These are phyloP conservation scores for Mrakia gelida DNA, from an alignment of 768 basidiomycete genomes.

Conservation along the genomic window DNA sequence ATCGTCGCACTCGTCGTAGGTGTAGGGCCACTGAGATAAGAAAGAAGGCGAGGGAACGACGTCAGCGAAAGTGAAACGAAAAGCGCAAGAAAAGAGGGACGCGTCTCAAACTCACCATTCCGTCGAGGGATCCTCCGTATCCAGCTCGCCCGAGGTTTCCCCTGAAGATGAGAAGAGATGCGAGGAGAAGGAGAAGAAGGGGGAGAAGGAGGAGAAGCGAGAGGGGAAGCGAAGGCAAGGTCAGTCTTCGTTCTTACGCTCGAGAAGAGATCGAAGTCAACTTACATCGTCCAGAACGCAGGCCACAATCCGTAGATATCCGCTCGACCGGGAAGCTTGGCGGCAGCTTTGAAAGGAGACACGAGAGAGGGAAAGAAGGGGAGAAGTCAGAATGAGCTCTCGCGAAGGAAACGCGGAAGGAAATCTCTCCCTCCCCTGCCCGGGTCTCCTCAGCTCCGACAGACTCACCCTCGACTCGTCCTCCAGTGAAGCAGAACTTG, in stretches of 20 bases:
- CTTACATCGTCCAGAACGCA: neutral
- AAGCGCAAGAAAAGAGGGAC: neutral
- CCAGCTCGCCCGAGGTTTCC: conserved; percentile 47
- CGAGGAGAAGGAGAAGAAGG: no score
- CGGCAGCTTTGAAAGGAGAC: conserved; percentile 42
- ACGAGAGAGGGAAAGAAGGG: conserved; percentile 51
- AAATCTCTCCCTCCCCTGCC: no score
- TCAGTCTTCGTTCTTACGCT: neutral
- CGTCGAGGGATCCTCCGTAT: conserved; percentile 41
- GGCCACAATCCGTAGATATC: conserved; percentile 24
- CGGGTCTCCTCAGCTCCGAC: no score
- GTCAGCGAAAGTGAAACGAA: conserved; percentile 41
- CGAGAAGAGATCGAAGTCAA: neutral
- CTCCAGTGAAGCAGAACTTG: conserved; percentile 26
- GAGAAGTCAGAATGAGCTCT: conserved; percentile 55
- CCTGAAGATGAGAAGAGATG: neutral
- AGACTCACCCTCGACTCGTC: conserved; percentile 19
- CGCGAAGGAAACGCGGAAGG: conserved; percentile 45
- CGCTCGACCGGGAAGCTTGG: conserved; percentile 37
- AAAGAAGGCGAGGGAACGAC: neutral
- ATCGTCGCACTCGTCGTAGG: conserved; percentile 55
- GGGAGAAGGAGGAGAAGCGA: no score
- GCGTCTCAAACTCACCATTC: conserved; percentile 5
- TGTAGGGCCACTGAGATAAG: conserved; percentile 43
- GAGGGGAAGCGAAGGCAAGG: no score